phyloP scores from a whole-genome alignment of 108 stramenopile species.

The Seminavis robusta region DNA sequence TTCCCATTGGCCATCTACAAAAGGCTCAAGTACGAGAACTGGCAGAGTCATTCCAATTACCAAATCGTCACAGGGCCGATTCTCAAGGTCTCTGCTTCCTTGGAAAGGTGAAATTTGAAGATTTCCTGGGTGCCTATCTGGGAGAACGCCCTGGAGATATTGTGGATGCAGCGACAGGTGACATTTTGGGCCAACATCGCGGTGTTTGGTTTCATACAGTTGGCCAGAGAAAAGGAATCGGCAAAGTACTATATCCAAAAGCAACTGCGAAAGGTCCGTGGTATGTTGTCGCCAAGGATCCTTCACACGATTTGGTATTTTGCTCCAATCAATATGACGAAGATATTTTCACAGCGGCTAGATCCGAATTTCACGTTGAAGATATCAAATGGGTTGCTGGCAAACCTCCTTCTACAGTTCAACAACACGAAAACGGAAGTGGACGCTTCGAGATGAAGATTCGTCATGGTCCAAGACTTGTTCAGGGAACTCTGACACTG shows the following conservation, averaged over 20 bases:
- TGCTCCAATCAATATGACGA: conserved; percentile 91
- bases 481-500: conserved; percentile 54
- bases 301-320: conserved; percentile 62
- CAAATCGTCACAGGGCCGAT: conserved; percentile 87
- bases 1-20: conserved; percentile 90
- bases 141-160: conserved; percentile 80
- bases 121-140: conserved; percentile 86
- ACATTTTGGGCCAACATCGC: conserved; percentile 83
- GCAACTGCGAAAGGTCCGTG: conserved; percentile 88
- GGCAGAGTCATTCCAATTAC: conserved; percentile 85
- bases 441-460: conserved; percentile 75
- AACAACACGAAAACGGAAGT: conserved; percentile 19
- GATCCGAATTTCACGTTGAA: conserved; percentile 82
- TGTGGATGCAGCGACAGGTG: conserved; percentile 74
- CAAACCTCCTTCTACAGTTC: conserved; percentile 23
- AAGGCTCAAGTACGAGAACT: conserved; percentile 89
- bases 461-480: conserved; percentile 88
- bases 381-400: conserved; percentile 85
- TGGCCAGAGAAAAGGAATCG: conserved; percentile 95
- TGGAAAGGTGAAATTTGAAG: conserved; percentile 93
- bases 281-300: conserved; percentile 95
- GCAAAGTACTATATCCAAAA: conserved; percentile 63
- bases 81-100: conserved; percentile 94
- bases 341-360: conserved; percentile 46
- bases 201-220: conserved; percentile 98